These are phyloP conservation scores for Toxicodendron radicans DNA, from an alignment of 345 rosid species.

Conservation along the genomic window DNA sequence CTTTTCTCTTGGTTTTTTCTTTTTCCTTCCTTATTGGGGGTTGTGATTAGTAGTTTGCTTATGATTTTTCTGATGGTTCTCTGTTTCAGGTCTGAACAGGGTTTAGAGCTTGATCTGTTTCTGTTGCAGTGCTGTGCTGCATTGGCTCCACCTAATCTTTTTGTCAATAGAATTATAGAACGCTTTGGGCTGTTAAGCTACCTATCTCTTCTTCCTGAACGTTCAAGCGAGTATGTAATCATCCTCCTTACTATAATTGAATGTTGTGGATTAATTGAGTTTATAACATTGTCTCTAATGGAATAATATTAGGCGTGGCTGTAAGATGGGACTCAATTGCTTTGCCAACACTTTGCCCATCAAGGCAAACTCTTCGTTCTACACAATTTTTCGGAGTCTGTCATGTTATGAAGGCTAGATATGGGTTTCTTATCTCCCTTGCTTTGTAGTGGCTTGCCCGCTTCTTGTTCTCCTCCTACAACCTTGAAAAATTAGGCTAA, in stretches of 20 bases:
- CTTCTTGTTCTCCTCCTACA: not conserved
- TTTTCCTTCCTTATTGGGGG: not conserved
- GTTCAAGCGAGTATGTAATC: slow-evolving; percentile 63
- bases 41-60: not conserved
- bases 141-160: slow-evolving; percentile 85
- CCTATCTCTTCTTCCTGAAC: slow-evolving; percentile 52
- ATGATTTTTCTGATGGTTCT: slow-evolving; percentile 24
- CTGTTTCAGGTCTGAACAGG: slow-evolving; percentile 81
- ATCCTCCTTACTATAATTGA: not conserved
- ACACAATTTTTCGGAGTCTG: not conserved
- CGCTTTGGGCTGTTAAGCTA: slow-evolving; percentile 81
- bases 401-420: not conserved
- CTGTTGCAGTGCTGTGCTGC: slow-evolving; percentile 97
- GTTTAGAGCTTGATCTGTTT: slow-evolving; percentile 94
- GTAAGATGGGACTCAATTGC: not conserved
- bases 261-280: not conserved
- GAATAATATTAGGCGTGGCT: not conserved
- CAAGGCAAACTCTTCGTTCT: not conserved
- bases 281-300: not conserved
- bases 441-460: not conserved
- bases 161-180: slow-evolving; percentile 62
- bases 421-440: slow-evolving; percentile 1
- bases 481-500: not conserved
- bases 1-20: not conserved
- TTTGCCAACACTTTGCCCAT: not conserved